phyloP scores from a whole-genome alignment of 805 yeast species.

The Kazachstania bromeliacearum region DNA sequence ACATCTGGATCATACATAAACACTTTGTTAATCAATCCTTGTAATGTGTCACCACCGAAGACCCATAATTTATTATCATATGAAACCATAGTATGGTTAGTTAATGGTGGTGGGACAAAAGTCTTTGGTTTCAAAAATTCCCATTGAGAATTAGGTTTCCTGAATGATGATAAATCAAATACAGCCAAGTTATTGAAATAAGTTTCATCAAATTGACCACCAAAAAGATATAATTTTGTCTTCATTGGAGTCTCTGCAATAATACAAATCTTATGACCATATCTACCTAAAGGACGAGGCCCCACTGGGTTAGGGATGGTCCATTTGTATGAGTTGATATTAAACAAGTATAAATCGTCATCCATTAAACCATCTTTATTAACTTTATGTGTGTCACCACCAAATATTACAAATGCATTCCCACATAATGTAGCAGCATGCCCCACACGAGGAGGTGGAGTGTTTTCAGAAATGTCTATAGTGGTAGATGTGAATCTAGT shows the following conservation, averaged over 20 bases:
- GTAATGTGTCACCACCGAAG: slow-evolving; percentile 87
- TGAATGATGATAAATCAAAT: slow-evolving; percentile 79
- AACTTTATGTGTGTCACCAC: slow-evolving; percentile 86
- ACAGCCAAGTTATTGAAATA: slow-evolving; percentile 75
- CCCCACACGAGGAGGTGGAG: slow-evolving; percentile 95
- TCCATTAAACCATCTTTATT: slow-evolving; percentile 77
- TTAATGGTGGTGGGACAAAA: slow-evolving; percentile 59
- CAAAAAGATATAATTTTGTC: slow-evolving; percentile 68
- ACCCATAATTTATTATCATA: slow-evolving; percentile 70
- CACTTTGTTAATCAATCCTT: slow-evolving; percentile 59
- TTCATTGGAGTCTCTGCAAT: slow-evolving; percentile 52
- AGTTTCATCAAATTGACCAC: slow-evolving; percentile 86
- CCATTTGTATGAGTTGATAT: slow-evolving; percentile 70
- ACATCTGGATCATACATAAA: slow-evolving; percentile 68
- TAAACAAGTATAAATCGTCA: slow-evolving; percentile 80
- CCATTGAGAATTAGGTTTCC: slow-evolving; percentile 81
- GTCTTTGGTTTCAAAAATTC: slow-evolving; percentile 50
- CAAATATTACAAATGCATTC: slow-evolving; percentile 88
- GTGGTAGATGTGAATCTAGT: slow-evolving; percentile 36
- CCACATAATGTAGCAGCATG: slow-evolving; percentile 90
- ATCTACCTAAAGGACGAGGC: slow-evolving; percentile 78
- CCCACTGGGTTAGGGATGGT: slow-evolving; percentile 68
- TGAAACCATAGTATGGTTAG: slow-evolving; percentile 84
- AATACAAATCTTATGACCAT: slow-evolving; percentile 85
- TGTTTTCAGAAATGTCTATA: slow-evolving; percentile 62